Percentiles rank a stretch among this genome's conserved stretches.
Conservation (phyloP, 2,329 filamentous ascomycete species). For the Akanthomyces lecanii region DNA sequence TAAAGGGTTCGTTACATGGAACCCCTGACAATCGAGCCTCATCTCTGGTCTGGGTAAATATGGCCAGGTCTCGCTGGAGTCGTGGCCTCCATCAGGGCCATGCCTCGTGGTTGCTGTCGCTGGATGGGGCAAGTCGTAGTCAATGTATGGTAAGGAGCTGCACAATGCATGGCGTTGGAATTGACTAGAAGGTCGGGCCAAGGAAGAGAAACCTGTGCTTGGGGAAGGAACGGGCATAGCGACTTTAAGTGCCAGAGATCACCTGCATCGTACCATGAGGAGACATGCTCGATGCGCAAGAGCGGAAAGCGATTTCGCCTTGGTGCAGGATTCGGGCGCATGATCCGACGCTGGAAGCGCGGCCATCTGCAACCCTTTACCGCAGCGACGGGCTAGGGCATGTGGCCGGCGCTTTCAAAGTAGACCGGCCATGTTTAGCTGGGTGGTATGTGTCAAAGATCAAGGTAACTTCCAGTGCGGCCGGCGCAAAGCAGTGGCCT, state of each 20-base stretch:
- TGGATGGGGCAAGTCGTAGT: too few species aligned
- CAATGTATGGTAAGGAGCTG: too few species aligned
- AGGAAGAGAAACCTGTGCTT: background rate
- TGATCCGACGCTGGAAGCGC: background rate
- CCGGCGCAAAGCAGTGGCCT: background rate
- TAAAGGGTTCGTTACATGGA: too few species aligned
- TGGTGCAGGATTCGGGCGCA: background rate
- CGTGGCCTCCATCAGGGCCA: background rate
- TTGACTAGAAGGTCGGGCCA: too few species aligned
- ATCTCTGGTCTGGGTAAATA: background rate
- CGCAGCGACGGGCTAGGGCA: background rate
- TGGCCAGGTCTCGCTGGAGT: background rate
- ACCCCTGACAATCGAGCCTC: too few species aligned
- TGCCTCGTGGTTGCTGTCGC: background rate
- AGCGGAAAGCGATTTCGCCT: background rate
- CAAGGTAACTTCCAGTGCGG: background rate
- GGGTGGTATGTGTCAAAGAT: background rate
- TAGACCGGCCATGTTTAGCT: too few species aligned
- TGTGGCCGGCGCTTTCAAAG: background rate
- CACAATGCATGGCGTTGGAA: too few species aligned
- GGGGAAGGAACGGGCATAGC: background rate
- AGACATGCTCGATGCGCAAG: background rate
- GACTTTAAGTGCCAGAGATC: background rate
- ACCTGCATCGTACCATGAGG: background rate
- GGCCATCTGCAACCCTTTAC: background rate